Percentiles rank a stretch among this genome's conserved stretches.
phyloP scores from a whole-genome alignment of 306 rosid species.

The Dicorynia guianensis region DNA sequence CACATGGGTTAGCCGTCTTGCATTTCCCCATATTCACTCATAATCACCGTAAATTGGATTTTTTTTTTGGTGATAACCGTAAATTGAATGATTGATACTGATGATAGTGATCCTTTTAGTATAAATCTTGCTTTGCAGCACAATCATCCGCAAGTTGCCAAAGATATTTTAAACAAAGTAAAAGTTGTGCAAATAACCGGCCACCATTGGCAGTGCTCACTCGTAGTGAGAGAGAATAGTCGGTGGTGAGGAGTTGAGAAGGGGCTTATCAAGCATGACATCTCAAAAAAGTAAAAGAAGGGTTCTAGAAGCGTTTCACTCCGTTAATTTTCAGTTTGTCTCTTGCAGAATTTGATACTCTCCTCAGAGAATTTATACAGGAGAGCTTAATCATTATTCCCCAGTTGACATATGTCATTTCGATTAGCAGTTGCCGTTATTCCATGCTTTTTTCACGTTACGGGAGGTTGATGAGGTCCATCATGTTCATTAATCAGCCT shows the following conservation, averaged over 20 bases:
- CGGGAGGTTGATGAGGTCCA: constrained; percentile 24
- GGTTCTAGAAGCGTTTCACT: constrained; percentile 38
- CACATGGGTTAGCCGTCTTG: constrained; percentile 60
- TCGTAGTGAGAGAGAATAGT: constrained; percentile 16
- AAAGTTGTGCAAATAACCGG: constrained; percentile 5
- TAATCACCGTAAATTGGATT: constrained; percentile 37
- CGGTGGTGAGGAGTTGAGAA: constrained; percentile 34
- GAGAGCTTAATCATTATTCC: constrained; percentile 32
- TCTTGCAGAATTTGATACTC: constrained; percentile 64
- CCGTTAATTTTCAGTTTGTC: constrained; percentile 45
- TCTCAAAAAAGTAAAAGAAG: constrained; percentile 43
- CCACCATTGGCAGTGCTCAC: constrained; percentile 32
- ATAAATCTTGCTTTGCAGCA: constrained; percentile 3
- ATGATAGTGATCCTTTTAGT: constrained; percentile 33
- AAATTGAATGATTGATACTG: constrained; percentile 40
- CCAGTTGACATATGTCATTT: constrained; percentile 45
- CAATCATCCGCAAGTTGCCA: constrained; percentile 31
- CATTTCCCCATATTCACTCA: constrained; percentile 36
- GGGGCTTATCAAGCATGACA: constrained; percentile 48
- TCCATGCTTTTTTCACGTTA: constrained; percentile 41
- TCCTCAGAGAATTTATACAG: constrained; percentile 49
- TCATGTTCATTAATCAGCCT: constrained; percentile 29
- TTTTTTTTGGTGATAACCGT: too few relatives aligned
- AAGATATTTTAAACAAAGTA: constrained; percentile 22
- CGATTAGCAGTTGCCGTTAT: constrained; percentile 41